Evolutionary conservation across 805 yeast genomes (phyloP), one percentile per base, ranked within the genome.

Genomic region (Monosporozyma aerobia): DNA sequence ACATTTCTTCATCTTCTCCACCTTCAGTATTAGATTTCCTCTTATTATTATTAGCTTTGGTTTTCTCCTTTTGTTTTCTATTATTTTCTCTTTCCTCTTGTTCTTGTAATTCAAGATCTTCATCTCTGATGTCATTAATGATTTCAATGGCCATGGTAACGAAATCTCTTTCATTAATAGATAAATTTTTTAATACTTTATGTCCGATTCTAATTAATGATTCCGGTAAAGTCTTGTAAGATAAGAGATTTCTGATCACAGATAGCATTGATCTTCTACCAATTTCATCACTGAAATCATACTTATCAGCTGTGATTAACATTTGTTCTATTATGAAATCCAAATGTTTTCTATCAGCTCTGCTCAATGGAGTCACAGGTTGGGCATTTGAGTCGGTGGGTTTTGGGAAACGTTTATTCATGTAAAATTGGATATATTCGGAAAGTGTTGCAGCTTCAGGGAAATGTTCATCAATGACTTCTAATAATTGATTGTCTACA

Each of bases 261-360:
- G 73, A 76, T 41, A 86, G 69, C 80, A 89, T 81, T 46, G 81
- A 81, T 65, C 96, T 77, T 63, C 97, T 79, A 22, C 97, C 97
- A 47, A 86, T 78, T 67, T 90, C 96, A 71, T 94, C 97, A 59
- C 89, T 84, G 62, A 81, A 89, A 65, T 94, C 98, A 63, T 85
- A 85, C 40, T 79, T 78, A 30, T 77, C 77, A 0, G 90, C 83
- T 29, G 88, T 77, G 9, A 72, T 67, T 40, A 92, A 64, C 22
- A 92, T 67, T 66, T 94, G 96, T 53, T 81, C 81, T 44, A 90
- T 76, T 47, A 90, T 79, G 63, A 82, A 90, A 56, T 86, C 90
- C 30, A 81, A 63, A 52, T 85, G 89, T 23, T 72, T 74, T 5
- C 78, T 71, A 51, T 82, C 82, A 3, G 72, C 73, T 1, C 72